These are phyloP conservation scores for Aphanomyces cochlioides DNA, from an alignment of 352 stramenopile species.

Conservation along the genomic window DNA sequence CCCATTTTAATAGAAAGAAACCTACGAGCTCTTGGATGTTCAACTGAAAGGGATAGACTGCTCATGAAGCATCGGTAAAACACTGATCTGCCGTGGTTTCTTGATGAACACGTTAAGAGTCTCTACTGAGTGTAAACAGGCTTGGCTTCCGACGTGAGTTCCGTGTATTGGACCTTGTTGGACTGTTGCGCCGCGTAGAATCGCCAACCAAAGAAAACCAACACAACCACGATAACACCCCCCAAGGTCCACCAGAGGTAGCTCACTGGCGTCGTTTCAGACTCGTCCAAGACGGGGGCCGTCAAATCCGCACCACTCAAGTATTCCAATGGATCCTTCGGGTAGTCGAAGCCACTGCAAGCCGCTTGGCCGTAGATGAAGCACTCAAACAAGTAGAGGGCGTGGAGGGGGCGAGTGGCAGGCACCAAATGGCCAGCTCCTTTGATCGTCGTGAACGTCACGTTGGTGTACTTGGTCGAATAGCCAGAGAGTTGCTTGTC, in stretches of 20 bases:
- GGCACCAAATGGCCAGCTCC: conserved; percentile 85
- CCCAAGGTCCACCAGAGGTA: neutral
- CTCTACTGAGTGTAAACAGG: conserved; percentile 38
- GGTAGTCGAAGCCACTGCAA: conserved; percentile 50
- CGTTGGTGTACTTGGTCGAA: conserved; percentile 66
- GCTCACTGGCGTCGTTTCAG: neutral
- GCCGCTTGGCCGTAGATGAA: conserved; percentile 32
- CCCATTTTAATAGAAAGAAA: no score
- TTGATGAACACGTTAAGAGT: no score
- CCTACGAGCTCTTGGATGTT: no score
- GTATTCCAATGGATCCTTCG: conserved; percentile 43
- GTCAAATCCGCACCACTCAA: conserved; percentile 15
- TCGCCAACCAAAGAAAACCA: conserved; percentile 12
- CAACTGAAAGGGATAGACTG: no score
- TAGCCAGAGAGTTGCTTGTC: conserved; percentile 80
- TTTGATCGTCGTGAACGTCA: conserved; percentile 88
- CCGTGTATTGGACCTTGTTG: neutral
- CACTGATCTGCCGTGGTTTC: no score
- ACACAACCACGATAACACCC: neutral
- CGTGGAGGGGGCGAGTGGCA: conserved; percentile 24
- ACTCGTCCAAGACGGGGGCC: neutral
- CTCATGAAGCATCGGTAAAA: no score
- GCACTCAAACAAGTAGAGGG: conserved; percentile 27
- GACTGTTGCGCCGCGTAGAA: conserved; percentile 21
- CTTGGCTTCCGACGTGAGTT: neutral